These are phyloP conservation scores for Monosporascus sp. DNA, from an alignment of 2,329 filamentous ascomycete species.

Conservation along the genomic window DNA sequence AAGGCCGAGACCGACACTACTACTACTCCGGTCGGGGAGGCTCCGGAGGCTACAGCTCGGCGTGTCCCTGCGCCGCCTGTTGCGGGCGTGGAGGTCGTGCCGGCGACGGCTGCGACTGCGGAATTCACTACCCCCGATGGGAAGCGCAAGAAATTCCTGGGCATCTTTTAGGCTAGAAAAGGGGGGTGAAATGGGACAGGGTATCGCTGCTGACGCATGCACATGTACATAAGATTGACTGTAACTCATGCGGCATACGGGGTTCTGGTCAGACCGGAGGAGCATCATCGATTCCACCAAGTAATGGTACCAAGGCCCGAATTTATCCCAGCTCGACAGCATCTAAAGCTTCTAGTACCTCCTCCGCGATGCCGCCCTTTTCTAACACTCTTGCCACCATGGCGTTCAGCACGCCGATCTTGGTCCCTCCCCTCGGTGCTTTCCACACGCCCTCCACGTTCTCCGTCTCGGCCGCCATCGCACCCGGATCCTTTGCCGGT, in stretches of 20 bases:
- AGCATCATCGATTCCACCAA: background rate
- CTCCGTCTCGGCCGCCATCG: constrained; percentile 46
- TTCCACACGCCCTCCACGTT: constrained; percentile 75
- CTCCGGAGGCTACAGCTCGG: constrained; percentile 12
- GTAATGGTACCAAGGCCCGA: constrained; percentile 16
- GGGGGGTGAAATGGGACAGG: background rate
- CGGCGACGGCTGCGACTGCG: constrained; percentile 12
- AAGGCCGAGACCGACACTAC: constrained; percentile 16
- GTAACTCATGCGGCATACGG: background rate
- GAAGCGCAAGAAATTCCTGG: constrained; percentile 75
- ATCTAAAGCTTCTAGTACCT: constrained; percentile 78
- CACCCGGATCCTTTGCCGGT: constrained; percentile 34
- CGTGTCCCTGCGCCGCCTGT: constrained; percentile 7
- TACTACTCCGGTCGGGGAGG: constrained; percentile 2
- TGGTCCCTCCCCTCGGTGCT: constrained; percentile 77
- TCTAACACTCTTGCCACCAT: constrained; percentile 75
- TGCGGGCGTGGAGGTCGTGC: constrained; percentile 10
- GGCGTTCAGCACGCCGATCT: constrained; percentile 63
- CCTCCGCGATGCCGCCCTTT: constrained; percentile 75
- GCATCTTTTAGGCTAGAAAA: constrained; percentile 59
- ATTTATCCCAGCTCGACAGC: constrained; percentile 56
- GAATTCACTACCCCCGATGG: constrained; percentile 14
- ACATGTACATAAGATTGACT: constrained; percentile 2
- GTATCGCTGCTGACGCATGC: background rate
- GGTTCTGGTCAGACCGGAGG: constrained; percentile 1